phyloP scores from a whole-genome alignment of 1,139 yeast species.

The Suhomyces panamericanus region DNA sequence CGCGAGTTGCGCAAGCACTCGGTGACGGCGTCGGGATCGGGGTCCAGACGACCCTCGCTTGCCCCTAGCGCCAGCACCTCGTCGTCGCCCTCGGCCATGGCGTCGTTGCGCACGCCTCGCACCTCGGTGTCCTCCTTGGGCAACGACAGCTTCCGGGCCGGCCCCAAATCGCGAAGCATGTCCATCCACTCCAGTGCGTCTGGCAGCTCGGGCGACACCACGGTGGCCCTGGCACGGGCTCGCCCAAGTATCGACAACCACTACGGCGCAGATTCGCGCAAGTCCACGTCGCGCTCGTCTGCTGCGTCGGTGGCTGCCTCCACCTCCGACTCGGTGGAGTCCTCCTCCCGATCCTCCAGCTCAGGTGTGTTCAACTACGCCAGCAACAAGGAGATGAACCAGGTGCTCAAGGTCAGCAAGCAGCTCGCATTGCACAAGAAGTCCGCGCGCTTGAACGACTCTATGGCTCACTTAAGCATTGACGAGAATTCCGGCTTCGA shows the following conservation, averaged over 20 bases:
- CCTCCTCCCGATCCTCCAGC: constrained; percentile 4
- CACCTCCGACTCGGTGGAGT: constrained; percentile 3
- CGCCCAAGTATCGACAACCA: not conserved
- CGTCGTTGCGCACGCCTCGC: constrained; percentile 6
- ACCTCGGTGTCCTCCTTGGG: constrained; percentile 7
- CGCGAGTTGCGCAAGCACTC: constrained; percentile 9
- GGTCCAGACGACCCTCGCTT: constrained; percentile 6
- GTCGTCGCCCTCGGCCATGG: not conserved
- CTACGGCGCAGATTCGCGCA: not conserved
- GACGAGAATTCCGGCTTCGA: constrained; percentile 9
- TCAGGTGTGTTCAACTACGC: constrained; percentile 11
- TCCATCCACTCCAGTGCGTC: constrained; percentile 10
- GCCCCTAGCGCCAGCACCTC: constrained; percentile 2
- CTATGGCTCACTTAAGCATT: constrained; percentile 9
- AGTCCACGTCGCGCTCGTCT: not conserved
- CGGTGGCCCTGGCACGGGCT: not conserved
- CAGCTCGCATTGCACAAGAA: constrained; percentile 12
- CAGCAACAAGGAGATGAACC: constrained; percentile 18
- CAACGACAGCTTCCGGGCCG: constrained; percentile 6
- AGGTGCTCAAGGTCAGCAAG: constrained; percentile 17
- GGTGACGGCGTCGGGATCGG: not conserved
- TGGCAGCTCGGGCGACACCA: constrained; percentile 8
- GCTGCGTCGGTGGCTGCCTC: constrained; percentile 3
- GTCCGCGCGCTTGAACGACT: not conserved
- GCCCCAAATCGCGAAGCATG: constrained; percentile 5